Conservation (phyloP, 2,329 filamentous ascomycete genomes). For the Aspergillus floridensis region DNA sequence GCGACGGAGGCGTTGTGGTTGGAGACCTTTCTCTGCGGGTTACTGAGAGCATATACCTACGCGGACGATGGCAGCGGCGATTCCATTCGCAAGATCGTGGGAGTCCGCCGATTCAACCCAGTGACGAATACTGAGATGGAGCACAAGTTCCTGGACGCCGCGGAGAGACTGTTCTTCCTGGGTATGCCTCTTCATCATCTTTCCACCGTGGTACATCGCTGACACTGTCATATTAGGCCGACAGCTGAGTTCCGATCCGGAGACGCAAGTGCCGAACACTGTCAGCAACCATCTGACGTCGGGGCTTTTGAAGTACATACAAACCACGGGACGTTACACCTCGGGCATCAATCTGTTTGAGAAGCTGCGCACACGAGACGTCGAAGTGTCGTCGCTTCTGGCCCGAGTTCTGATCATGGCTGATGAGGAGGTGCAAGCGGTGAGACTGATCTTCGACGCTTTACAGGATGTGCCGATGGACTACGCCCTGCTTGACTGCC, state of each 20-base stretch:
- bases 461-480: conserved; percentile 95
- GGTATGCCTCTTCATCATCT: conserved; percentile 50
- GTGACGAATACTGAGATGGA: conserved; percentile 98
- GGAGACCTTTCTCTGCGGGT: conserved; percentile 94
- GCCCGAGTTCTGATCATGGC: conserved; percentile 90
- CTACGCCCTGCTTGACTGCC: conserved; percentile 91
- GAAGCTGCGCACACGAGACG: conserved; percentile 84
- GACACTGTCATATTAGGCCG: conserved; percentile 59
- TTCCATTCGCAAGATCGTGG: conserved; percentile 93
- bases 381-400: conserved; percentile 89
- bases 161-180: conserved; percentile 91
- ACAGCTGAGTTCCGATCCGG: conserved; percentile 93
- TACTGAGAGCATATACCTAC: conserved; percentile 91
- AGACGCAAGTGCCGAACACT: conserved; percentile 95
- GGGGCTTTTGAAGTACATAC: conserved; percentile 91
- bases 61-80: conserved; percentile 94
- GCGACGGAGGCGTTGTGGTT: conserved; percentile 94
- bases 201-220: conserved; percentile 7
- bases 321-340: conserved; percentile 88
- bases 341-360: conserved; percentile 98
- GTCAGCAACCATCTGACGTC: conserved; percentile 94
- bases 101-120: conserved; percentile 94
- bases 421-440: conserved; percentile 94
- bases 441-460: conserved; percentile 81
- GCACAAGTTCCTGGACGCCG: conserved; percentile 90